phyloP scores from a whole-genome alignment of 2,329 filamentous ascomycete genomes.

The Botrytis medusae region DNA sequence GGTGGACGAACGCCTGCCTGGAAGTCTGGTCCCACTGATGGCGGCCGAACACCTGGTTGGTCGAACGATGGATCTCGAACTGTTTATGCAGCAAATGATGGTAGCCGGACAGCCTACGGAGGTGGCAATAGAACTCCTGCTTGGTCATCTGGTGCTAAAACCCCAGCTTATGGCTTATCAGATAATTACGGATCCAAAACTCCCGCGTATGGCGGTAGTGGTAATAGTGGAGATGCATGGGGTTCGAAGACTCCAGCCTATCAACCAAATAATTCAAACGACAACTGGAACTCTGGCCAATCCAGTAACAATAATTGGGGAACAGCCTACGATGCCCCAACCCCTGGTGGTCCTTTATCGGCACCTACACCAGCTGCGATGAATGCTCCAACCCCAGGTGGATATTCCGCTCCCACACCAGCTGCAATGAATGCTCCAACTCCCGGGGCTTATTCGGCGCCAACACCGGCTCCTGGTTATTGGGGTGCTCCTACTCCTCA shows the following conservation, averaged over 20 bases:
- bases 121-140: slow-evolving; percentile 69
- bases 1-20: slow-evolving; percentile 66
- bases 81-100: slow-evolving; percentile 64
- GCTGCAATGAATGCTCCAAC: slow-evolving; percentile 51
- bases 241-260: slow-evolving; percentile 68
- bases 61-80: slow-evolving; percentile 62
- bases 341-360: slow-evolving; percentile 59
- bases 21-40: slow-evolving; percentile 49
- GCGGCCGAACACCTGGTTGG: slow-evolving; percentile 68
- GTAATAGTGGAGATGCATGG: slow-evolving; percentile 55
- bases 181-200: slow-evolving; percentile 75
- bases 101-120: slow-evolving; percentile 71
- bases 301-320: slow-evolving; percentile 42
- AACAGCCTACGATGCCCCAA: slow-evolving; percentile 65
- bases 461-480: slow-evolving; percentile 62
- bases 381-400: slow-evolving; percentile 71
- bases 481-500: slow-evolving; percentile 49
- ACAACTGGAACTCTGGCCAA: slow-evolving; percentile 34
- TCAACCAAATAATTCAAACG: slow-evolving; percentile 67
- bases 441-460: slow-evolving; percentile 51
- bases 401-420: slow-evolving; percentile 51
- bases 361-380: slow-evolving; percentile 62
- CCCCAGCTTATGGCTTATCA: slow-evolving; percentile 54
- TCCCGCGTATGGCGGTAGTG: slow-evolving; percentile 66
- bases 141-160: slow-evolving; percentile 77